Conservation (phyloP, 495 filamentous ascomycete species). For the Talaromyces wortmannii region DNA sequence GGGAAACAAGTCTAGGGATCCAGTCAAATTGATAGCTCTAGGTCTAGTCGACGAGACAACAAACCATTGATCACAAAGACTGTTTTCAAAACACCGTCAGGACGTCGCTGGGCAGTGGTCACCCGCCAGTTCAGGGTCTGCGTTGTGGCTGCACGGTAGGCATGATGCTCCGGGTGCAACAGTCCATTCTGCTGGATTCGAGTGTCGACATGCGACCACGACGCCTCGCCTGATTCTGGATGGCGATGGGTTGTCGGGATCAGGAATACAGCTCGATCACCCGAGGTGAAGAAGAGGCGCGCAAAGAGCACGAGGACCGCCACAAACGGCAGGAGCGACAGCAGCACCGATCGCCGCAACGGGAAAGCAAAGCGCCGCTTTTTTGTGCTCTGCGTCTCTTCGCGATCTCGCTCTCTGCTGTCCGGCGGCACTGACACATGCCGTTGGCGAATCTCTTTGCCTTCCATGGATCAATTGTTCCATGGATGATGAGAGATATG, state of each 20-base stretch:
- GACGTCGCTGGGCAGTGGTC: conserved; percentile 20
- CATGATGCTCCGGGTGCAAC: conserved; percentile 33
- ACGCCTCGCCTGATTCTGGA: background rate
- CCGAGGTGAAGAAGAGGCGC: background rate
- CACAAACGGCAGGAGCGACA: background rate
- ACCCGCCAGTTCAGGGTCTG: conserved; percentile 28
- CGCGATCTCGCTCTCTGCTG: background rate
- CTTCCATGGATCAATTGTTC: background rate
- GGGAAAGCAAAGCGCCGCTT: background rate
- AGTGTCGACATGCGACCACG: background rate
- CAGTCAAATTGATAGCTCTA: background rate
- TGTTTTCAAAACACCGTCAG: conserved; percentile 34
- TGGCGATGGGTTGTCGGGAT: background rate
- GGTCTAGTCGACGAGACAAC: background rate
- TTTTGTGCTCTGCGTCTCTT: background rate
- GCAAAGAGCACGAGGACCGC: background rate
- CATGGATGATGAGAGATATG: no score
- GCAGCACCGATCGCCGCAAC: background rate
- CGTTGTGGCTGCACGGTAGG: conserved; percentile 20
- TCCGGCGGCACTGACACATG: background rate
- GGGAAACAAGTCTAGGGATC: conserved; percentile 23
- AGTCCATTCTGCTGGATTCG: conserved; percentile 11
- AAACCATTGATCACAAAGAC: conserved; percentile 32
- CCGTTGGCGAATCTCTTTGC: background rate
- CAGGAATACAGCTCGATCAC: background rate